Base-by-base conservation (phyloP, 1,284 basidiomycete species). In the Pseudozyma thailandica region DNA sequence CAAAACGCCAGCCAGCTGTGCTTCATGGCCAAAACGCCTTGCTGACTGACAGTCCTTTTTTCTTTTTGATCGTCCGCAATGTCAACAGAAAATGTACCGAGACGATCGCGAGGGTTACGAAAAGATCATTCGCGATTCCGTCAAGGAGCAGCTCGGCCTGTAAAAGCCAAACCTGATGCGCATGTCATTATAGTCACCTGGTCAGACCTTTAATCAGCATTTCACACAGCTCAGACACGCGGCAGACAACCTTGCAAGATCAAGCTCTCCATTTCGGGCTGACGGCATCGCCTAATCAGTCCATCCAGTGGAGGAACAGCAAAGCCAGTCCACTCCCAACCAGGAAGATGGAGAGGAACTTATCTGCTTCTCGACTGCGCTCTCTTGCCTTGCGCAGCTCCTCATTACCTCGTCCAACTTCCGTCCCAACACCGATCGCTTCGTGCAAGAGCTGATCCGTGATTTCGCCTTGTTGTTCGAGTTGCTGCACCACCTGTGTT, bases 371-470 rank as follows among this genome's bases (percentile, higher is more conserved):
- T 75, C 91, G 89, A 51, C 90, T 91, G 51, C 92, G 86, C 81
- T 91, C 86, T 78, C 88, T 88, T 27, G 93, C 92, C 84, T 92
- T 91, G 76, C 87, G 88, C 50, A 96, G 86, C 84, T 96, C 92
- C 45, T 87, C 86, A 76, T 95, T 95, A 20, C 93, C 93, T 81
- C 90, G 90, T 73, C 92, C 90, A 41, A 95, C 90, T 50, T 89
- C 90, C 9, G 88, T 89, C 8, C 90, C 91, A 10, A 91, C 91
- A 2, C 89, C 88, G 57, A 94, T 89, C 1, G 92, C 92, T 80
- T 96, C 93, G 72, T 94, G 91, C 79, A 91, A 92, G 55, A 96
- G 84, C 82, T 91, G 90, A 77, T 93, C 91, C 20, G 92, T 93
- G 72, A 93, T 84, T 84, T 93, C 92, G n/a, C 90, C 90, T 85